These are phyloP conservation scores for Xylaria sp. DNA, from an alignment of 2,329 filamentous ascomycete genomes.

Conservation along the genomic window DNA sequence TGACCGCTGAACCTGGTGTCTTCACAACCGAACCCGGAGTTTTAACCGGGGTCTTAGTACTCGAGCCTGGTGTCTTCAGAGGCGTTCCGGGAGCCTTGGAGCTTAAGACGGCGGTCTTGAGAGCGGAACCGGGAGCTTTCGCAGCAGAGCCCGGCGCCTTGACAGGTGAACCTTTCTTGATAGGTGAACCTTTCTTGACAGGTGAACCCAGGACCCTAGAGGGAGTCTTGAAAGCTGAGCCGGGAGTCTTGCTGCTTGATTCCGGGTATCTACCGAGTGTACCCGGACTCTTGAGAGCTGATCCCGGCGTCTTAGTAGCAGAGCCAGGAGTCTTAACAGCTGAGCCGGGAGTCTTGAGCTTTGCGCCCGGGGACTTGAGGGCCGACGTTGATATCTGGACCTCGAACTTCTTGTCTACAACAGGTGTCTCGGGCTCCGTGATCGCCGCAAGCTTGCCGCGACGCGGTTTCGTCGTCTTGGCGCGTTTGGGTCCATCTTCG, in stretches of 20 bases:
- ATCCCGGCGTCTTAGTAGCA: too few species aligned
- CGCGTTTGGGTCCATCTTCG: neutral
- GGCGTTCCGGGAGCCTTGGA: too few species aligned
- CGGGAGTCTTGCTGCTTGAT: slow-evolving; percentile 11
- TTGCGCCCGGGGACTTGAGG: slow-evolving; percentile 13
- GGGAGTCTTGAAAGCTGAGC: too few species aligned
- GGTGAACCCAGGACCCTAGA: neutral
- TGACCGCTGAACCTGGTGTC: neutral
- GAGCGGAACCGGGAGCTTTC: neutral
- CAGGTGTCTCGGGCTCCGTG: slow-evolving; percentile 18
- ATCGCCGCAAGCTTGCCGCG: slow-evolving; percentile 25
- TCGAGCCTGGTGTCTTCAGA: slow-evolving; percentile 21
- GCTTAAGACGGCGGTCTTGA: neutral
- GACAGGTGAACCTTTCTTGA: slow-evolving; percentile 1
- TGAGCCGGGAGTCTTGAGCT: slow-evolving; percentile 11
- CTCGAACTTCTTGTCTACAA: slow-evolving; percentile 19
- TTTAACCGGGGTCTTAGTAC: slow-evolving; percentile 14
- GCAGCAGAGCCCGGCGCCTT: slow-evolving; percentile 11
- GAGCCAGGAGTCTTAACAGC: neutral
- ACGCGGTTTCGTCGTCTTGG: slow-evolving; percentile 16
- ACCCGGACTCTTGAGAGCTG: too few species aligned
- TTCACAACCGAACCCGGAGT: neutral
- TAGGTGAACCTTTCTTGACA: neutral
- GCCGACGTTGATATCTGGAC: slow-evolving; percentile 25
- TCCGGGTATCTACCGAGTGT: too few species aligned